phyloP scores from a whole-genome alignment of 2,329 filamentous ascomycete genomes.

The Amesomyces nigricolor region DNA sequence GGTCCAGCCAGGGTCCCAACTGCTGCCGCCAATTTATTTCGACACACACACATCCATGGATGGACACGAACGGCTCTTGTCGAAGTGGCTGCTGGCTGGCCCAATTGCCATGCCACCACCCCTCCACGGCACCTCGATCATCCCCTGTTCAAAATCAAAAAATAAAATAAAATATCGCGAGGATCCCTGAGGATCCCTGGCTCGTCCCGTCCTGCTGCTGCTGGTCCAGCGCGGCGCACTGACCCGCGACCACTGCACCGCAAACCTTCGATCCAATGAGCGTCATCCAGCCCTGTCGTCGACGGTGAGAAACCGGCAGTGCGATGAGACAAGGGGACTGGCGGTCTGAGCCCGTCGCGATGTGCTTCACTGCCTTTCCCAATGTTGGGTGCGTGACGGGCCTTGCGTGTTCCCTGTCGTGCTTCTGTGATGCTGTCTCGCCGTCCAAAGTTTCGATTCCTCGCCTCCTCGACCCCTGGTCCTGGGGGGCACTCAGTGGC shows the following conservation, averaged over 20 bases:
- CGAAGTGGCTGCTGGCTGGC: constrained; percentile 7
- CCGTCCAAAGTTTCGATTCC: background rate
- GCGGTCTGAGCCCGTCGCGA: constrained; percentile 21
- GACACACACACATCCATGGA: background rate
- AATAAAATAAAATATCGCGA: background rate
- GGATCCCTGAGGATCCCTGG: constrained; percentile 5
- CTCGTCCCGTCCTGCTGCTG: constrained; percentile 10
- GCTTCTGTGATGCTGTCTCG: background rate
- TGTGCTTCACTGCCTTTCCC: background rate
- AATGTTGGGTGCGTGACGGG: constrained; percentile 1
- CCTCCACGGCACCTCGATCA: background rate
- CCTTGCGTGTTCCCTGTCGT: constrained; percentile 3
- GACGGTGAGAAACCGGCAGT: constrained; percentile 18
- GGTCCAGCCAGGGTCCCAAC: constrained; percentile 7
- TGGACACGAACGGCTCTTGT: background rate
- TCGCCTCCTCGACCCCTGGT: constrained; percentile 6
- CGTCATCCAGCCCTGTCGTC: constrained; percentile 21
- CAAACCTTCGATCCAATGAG: constrained; percentile 18
- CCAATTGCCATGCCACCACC: constrained; percentile 2
- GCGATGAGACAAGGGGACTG: constrained; percentile 16
- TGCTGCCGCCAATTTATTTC: constrained; percentile 10
- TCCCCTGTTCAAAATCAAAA: background rate
- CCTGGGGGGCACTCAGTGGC: background rate
- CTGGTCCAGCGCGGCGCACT: constrained; percentile 20
- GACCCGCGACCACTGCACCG: constrained; percentile 19